A percentile compares a stretch with the other conserved stretches of the same genome.
These are phyloP conservation scores for Closterium sp. DNA, from an alignment of 139 green algal genomes.

Conservation along the genomic window DNA sequence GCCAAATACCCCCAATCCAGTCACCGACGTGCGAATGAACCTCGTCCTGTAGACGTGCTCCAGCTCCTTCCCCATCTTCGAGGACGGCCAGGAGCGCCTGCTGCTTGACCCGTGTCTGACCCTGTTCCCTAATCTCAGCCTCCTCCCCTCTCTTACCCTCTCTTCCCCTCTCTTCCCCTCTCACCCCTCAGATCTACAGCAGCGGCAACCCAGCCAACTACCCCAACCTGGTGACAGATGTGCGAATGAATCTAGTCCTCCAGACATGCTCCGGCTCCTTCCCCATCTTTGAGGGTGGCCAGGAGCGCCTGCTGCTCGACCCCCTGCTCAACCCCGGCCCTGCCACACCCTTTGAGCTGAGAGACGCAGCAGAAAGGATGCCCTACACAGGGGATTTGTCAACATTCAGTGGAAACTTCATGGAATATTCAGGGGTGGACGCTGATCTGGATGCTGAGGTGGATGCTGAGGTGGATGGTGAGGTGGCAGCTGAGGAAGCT, in stretches of 20 bases:
- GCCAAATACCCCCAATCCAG: too few relatives aligned
- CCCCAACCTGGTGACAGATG: slow-evolving; percentile 39
- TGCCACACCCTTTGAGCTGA: neutral
- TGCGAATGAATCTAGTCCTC: slow-evolving; percentile 63
- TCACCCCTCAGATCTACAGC: slow-evolving; percentile 64
- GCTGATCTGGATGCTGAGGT: too few relatives aligned
- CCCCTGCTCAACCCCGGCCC: neutral
- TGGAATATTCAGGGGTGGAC: too few relatives aligned
- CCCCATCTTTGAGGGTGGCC: slow-evolving; percentile 61
- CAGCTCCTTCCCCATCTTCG: slow-evolving; percentile 62
- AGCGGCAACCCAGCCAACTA: slow-evolving; percentile 71
- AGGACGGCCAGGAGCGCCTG: slow-evolving; percentile 41
- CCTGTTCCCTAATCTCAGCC: too few relatives aligned
- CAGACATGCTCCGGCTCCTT: slow-evolving; percentile 39
- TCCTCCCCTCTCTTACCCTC: neutral
- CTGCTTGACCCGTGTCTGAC: slow-evolving; percentile 35
- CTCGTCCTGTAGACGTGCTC: slow-evolving; percentile 30
- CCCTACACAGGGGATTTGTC: too few relatives aligned
- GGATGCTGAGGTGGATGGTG: too few relatives aligned
- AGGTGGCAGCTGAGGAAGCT: too few relatives aligned
- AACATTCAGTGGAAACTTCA: too few relatives aligned
- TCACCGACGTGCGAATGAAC: neutral
- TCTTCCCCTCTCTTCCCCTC: neutral
- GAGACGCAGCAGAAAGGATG: neutral
- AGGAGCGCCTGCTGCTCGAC: slow-evolving; percentile 36